Evolutionary conservation across 2,329 filamentous ascomycete genomes (phyloP).

Genomic region (Emergomyces orientalis): DNA sequence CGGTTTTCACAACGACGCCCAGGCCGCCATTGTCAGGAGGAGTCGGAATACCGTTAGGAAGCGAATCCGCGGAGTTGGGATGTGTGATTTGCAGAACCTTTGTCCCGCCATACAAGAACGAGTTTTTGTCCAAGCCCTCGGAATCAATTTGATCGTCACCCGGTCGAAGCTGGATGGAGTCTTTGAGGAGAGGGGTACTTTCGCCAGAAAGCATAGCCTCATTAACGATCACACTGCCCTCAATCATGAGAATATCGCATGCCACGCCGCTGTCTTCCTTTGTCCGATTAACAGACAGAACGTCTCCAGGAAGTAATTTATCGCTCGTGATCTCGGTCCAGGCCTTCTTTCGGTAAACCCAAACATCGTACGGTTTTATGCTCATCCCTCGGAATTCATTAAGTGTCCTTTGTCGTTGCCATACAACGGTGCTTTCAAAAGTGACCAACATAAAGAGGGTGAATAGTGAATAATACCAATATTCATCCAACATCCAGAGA

Average conservation of each 20-base stretch:
- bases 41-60: constrained; percentile 60
- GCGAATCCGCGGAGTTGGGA: constrained; percentile 53
- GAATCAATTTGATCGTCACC: constrained; percentile 70
- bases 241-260: constrained; percentile 91
- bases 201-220: constrained; percentile 99
- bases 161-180: constrained; percentile 85
- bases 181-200: constrained; percentile 92
- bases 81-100: constrained; percentile 95
- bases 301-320: constrained; percentile 81
- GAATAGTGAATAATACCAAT: constrained; percentile 99
- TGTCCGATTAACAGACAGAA: constrained; percentile 83
- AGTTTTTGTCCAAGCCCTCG: constrained; percentile 90
- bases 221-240: constrained; percentile 95
- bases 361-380: constrained; percentile 96
- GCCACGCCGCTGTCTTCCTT: constrained; percentile 96
- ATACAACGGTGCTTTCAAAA: constrained; percentile 97
- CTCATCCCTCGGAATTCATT: constrained; percentile 98
- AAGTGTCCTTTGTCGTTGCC: constrained; percentile 93
- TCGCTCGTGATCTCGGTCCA: constrained; percentile 88
- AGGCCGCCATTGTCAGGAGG: constrained; percentile 90
- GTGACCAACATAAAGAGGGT: constrained; percentile 96
- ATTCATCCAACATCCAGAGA: constrained; percentile 97
- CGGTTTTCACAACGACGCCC: constrained; percentile 91
- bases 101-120: constrained; percentile 93
- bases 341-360: constrained; percentile 75